Conservation (phyloP, 805 yeast genomes). For the Lachancea meyersii region DNA sequence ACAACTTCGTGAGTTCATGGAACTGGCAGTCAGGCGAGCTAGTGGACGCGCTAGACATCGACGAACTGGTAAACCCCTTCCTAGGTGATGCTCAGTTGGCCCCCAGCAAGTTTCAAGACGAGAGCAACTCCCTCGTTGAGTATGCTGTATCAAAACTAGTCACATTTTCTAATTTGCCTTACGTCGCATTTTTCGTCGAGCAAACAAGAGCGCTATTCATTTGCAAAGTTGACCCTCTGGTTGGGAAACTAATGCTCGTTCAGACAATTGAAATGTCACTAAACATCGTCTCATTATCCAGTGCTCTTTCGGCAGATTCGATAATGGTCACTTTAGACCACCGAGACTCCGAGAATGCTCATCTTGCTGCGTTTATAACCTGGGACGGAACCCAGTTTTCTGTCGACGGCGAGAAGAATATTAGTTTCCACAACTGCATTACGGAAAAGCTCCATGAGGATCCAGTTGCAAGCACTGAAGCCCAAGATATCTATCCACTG, state of each 20-base stretch:
- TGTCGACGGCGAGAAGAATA: constrained; percentile 17
- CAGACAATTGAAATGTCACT: constrained; percentile 29
- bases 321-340: constrained; percentile 34
- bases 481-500: constrained; percentile 42
- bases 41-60: constrained; percentile 45
- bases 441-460: constrained; percentile 23
- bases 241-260: constrained; percentile 20
- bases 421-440: constrained; percentile 20
- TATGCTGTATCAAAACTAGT: constrained; percentile 44
- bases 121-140: constrained; percentile 42
- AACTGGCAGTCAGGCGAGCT: constrained; percentile 58
- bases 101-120: constrained; percentile 58
- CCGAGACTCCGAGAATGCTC: constrained; percentile 14
- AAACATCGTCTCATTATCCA: constrained; percentile 30
- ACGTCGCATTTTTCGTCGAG: constrained; percentile 44
- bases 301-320: constrained; percentile 29
- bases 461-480: constrained; percentile 32
- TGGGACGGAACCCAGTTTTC: constrained; percentile 23
- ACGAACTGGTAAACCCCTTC: constrained; percentile 37
- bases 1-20: constrained; percentile 68
- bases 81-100: constrained; percentile 55
- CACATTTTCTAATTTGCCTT: constrained; percentile 30
- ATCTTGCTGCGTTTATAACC: constrained; percentile 17
- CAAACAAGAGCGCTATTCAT: constrained; percentile 41
- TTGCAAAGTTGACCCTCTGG: constrained; percentile 20